phyloP scores from a whole-genome alignment of 2,329 filamentous ascomycete species.

The Aspergillus costaricaensis region DNA sequence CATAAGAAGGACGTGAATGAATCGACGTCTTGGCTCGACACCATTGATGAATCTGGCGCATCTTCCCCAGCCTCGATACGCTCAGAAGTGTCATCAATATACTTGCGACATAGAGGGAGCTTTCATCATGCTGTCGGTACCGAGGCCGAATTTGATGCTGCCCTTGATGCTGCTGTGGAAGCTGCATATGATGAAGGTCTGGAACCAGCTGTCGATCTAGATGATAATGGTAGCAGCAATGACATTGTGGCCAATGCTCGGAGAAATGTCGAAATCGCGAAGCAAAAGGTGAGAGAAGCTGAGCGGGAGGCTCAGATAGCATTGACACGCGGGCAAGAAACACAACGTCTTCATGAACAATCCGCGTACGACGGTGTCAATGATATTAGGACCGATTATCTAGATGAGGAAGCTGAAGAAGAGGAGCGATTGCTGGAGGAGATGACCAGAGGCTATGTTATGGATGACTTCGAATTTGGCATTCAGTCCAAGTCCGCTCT shows the following conservation, averaged over 20 bases:
- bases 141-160: conserved; percentile 89
- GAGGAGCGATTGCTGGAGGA: conserved; percentile 79
- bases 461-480: conserved; percentile 80
- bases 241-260: conserved; percentile 54
- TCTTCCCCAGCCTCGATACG: conserved; percentile 79
- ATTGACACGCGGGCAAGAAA: conserved; percentile 62
- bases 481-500: conserved; percentile 67
- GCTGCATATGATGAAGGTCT: conserved; percentile 92
- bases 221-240: conserved; percentile 31
- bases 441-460: conserved; percentile 78
- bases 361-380: conserved; percentile 22
- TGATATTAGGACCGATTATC: conserved; percentile 47
- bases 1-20: conserved; percentile 64
- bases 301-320: conserved; percentile 69
- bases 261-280: conserved; percentile 71
- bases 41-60: conserved; percentile 84
- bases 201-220: conserved; percentile 60
- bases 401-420: conserved; percentile 69
- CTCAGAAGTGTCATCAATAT: conserved; percentile 73
- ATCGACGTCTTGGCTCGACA: conserved; percentile 90
- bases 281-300: conserved; percentile 72
- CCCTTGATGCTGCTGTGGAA: conserved; percentile 91
- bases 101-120: conserved; percentile 69
- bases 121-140: conserved; percentile 70
- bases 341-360: conserved; percentile 46